Evolutionary conservation across 805 yeast genomes (phyloP), one percentile per base, ranked within the genome.

Genomic region (Yarrowia sp.): DNA sequence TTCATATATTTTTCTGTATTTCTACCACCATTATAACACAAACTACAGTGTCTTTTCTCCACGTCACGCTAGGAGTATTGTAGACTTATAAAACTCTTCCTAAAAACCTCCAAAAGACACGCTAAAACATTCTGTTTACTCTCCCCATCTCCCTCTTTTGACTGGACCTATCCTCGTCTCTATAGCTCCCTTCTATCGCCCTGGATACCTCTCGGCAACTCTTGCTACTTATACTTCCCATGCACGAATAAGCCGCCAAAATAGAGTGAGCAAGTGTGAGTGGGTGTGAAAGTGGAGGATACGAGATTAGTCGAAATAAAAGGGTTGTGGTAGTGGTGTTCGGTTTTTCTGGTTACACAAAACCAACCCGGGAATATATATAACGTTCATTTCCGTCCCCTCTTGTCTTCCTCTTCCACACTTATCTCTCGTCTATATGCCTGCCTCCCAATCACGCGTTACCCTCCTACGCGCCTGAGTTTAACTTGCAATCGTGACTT

Each of bases 391-490:
- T 8, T 32, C 19, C 15, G 22, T 1, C n/a, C 38, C 0, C n/a
- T 32, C 16, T 5, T 26, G 8, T 48, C 52, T 38, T 53, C 16
- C 19, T 7, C 5, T 7, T 40, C 32, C 10, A 12, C 32, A 5
- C 32, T 38, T 38, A 7, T 38, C 38, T 11, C 40, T 38, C 19
- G 9, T 46, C 14, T 49, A 8, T 32, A 49, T n/a, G 12, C 40
- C 64, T 53, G 46, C 63, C 50, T 59, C 65, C 65, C 65, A 59
- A 59, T 45, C 65, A 59, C 65, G 65, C 65, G 65, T 59, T 59
- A 59, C 65, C 65, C 65, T 59, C 65, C 65, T 50, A 59, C 65
- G 65, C 65, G 65, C 65, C 52, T 43, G 65, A 59, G 65, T 59
- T 59, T 43, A 59, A 32, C 52, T 56, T 59, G 65, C 46, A 41